Evolutionary conservation across 1,139 yeast genomes (phyloP).

Genomic region (Kazachstania sp.): DNA sequence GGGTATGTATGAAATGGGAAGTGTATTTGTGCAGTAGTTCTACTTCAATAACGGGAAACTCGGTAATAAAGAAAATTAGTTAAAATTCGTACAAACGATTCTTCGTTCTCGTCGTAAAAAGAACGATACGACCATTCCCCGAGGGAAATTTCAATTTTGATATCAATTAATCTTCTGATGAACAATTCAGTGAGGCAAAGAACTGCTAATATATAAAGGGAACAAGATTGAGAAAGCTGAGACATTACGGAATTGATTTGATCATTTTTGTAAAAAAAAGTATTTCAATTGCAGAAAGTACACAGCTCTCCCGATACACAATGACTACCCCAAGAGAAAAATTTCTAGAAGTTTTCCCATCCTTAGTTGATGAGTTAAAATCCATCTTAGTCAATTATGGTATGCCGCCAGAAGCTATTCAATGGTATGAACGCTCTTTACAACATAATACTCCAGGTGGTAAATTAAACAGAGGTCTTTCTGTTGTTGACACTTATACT

Average conservation of each 20-base stretch:
- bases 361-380: conserved; percentile 66
- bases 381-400: conserved; percentile 58
- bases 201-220: too few species aligned
- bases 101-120: too few species aligned
- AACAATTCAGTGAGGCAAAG: too few species aligned
- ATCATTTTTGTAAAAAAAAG: too few species aligned
- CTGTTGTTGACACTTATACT: conserved; percentile 88
- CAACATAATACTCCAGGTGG: conserved; percentile 94
- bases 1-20: background rate
- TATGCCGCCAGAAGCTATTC: conserved; percentile 78
- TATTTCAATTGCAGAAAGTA: too few species aligned
- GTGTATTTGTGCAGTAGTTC: too few species aligned
- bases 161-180: too few species aligned
- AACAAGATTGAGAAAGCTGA: too few species aligned
- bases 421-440: conserved; percentile 72
- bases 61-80: background rate
- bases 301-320: background rate
- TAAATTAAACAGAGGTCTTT: conserved; percentile 89
- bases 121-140: too few species aligned
- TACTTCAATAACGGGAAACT: background rate
- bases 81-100: too few species aligned
- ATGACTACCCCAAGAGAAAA: conserved; percentile 38
- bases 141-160: too few species aligned
- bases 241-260: too few species aligned
- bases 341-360: conserved; percentile 69